Percentiles rank a stretch among this genome's conserved stretches.
Evolutionary conservation across 83 land plant species (phyloP).

Genomic region (Isoetes engelmannii): DNA sequence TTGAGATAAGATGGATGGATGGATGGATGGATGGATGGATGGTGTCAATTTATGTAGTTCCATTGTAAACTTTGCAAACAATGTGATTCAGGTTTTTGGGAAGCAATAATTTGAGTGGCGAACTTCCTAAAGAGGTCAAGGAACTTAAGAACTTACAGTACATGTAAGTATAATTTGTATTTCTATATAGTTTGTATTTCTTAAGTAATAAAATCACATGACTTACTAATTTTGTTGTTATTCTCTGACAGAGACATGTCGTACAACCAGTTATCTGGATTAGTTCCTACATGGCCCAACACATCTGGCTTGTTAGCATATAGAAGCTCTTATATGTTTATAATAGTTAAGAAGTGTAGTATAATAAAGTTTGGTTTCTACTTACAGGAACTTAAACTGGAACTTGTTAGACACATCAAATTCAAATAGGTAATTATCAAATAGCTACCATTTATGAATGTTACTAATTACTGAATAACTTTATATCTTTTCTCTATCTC

Average conservation of each 20-base stretch:
- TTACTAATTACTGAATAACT: neutral
- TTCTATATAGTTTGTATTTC: neutral
- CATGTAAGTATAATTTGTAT: neutral
- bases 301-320: neutral
- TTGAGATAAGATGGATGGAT: too few species aligned
- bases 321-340: neutral
- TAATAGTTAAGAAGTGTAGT: neutral
- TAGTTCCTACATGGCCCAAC: neutral
- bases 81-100: neutral
- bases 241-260: neutral
- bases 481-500: neutral
- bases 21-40: too few species aligned
- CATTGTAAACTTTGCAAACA: neutral
- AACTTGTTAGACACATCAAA: neutral
- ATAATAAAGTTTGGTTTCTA: neutral
- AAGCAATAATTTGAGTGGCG: constrained; percentile 5
- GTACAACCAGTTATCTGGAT: neutral
- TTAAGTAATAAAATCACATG: neutral
- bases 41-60: too few species aligned
- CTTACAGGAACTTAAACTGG: neutral
- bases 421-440: neutral
- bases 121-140: neutral
- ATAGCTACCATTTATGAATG: neutral
- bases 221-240: neutral
- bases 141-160: neutral